Evolutionary conservation across 176 grass and related monocot species (phyloP).

Genomic region (Olyra latifolia): DNA sequence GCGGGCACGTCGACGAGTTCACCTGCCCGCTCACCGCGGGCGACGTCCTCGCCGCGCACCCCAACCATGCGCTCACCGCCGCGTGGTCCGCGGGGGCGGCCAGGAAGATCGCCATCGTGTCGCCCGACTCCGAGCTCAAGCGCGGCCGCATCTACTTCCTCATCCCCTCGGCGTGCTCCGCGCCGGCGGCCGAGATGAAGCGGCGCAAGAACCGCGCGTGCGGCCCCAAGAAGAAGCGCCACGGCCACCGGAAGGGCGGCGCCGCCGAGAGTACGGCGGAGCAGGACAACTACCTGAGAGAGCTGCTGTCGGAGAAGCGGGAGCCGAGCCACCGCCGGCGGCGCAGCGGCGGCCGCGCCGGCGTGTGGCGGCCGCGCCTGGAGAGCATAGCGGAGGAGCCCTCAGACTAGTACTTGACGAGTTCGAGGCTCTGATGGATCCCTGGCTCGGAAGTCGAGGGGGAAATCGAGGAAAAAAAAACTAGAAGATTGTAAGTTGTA

Average conservation of each 20-base stretch:
- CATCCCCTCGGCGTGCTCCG: slow-evolving; percentile 65
- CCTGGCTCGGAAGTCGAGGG: slow-evolving; percentile 5
- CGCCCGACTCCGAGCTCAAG: slow-evolving; percentile 83
- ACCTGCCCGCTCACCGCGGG: slow-evolving; percentile 58
- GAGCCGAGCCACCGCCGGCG: slow-evolving; percentile 35
- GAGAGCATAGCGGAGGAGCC: slow-evolving; percentile 81
- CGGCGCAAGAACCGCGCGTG: slow-evolving; percentile 14
- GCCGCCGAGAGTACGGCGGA: slow-evolving; percentile 36
- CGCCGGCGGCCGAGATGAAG: slow-evolving; percentile 49
- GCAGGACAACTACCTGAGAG: slow-evolving; percentile 71
- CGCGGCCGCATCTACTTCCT: slow-evolving; percentile 91
- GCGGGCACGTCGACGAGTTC: slow-evolving; percentile 87
- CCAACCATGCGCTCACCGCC: slow-evolving; percentile 74
- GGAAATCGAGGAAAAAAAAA: not conserved
- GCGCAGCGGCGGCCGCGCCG: slow-evolving; percentile 52
- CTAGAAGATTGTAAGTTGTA: slow-evolving; percentile 25
- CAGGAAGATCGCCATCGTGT: slow-evolving; percentile 68
- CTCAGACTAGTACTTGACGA: slow-evolving; percentile 5
- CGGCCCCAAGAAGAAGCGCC: slow-evolving; percentile 32
- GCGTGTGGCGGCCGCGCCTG: slow-evolving; percentile 71
- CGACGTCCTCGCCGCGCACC: slow-evolving; percentile 78
- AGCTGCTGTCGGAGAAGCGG: slow-evolving; percentile 59
- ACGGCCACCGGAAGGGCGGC: slow-evolving; percentile 16
- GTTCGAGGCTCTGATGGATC: not conserved
- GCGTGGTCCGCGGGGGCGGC: slow-evolving; percentile 54